Evolutionary conservation across 2,329 filamentous ascomycete genomes (phyloP), one percentile per base, ranked within the genome.

Genomic region (Pseudocercospora crystallina): DNA sequence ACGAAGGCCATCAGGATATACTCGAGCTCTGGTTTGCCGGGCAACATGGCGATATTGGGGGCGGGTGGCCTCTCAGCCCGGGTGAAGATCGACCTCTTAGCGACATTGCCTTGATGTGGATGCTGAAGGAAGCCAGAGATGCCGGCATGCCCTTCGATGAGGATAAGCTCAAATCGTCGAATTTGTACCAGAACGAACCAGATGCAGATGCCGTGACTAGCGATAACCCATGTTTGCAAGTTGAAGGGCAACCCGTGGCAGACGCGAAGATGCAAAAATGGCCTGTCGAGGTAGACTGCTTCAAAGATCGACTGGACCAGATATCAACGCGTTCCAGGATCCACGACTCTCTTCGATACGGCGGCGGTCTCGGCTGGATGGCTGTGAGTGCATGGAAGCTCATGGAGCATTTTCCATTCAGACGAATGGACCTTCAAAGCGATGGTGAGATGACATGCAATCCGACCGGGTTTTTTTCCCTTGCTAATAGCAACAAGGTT

Each of bases 1-100:
- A 67, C 10, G 69, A 53, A 17, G 33, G 53, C 15, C 17, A 78
- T 1, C 87, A 91, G 62, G 86, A 92, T 58, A 86, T 92, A 41
- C 80, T 88, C 52, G 89, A 94, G 62, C 80, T 92, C 1, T 89
- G 86, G 85, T 94, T 94, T 61, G 78, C 87, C 14, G 60, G 61
- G n/a, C 57, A 62, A 43, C 89, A 95, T 56, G 88, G 39, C 14
- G 51, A 51, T 44, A 46, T 54, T 38, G 54, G 47, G 8, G 43
- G 45, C n/a, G 48, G 48, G 13, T 54, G 51, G 48, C 30, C 41
- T 13, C 29, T 49, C 12, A 36, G 14, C n/a, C 36, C 30, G 26
- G 54, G 15, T 13, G 49, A 56, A 41, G 47, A 53, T 8, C 20
- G 42, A 40, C 56, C 42, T n/a, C 33, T 50, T 5, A 49, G 43